These are phyloP conservation scores for Mesembryanthemum crystallinum DNA, from an alignment of 148 eudicot species.

Conservation along the genomic window DNA sequence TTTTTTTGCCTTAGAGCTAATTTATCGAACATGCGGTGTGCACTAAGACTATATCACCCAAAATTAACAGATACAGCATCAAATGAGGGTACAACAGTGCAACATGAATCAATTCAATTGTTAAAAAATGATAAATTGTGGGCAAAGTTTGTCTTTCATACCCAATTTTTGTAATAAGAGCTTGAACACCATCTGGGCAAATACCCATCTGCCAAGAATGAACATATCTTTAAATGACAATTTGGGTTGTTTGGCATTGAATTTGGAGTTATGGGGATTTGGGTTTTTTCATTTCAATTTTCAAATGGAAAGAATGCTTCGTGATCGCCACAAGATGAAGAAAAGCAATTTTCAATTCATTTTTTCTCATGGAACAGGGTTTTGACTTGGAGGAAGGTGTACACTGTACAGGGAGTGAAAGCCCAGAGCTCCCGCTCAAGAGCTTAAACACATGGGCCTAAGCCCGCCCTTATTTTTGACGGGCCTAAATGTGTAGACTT, in stretches of 20 bases:
- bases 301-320: neutral
- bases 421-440: too few relatives aligned
- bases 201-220: neutral
- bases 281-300: neutral
- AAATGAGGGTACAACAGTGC: neutral
- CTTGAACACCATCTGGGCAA: neutral
- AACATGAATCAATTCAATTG: neutral
- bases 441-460: neutral
- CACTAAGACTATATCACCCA: neutral
- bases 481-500: too few relatives aligned
- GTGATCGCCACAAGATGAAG: neutral
- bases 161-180: neutral
- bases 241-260: neutral
- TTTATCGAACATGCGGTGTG: slow-evolving; percentile 28
- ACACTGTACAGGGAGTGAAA: too few relatives aligned
- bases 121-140: neutral
- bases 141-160: neutral
- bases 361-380: neutral
- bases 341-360: neutral
- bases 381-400: neutral
- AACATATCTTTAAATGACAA: neutral
- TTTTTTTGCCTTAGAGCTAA: slow-evolving; percentile 7
- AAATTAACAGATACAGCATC: neutral
- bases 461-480: too few relatives aligned
- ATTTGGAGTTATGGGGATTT: neutral